Conservation (phyloP, 805 yeast species). For the Saccharomycopsis schoenii region DNA sequence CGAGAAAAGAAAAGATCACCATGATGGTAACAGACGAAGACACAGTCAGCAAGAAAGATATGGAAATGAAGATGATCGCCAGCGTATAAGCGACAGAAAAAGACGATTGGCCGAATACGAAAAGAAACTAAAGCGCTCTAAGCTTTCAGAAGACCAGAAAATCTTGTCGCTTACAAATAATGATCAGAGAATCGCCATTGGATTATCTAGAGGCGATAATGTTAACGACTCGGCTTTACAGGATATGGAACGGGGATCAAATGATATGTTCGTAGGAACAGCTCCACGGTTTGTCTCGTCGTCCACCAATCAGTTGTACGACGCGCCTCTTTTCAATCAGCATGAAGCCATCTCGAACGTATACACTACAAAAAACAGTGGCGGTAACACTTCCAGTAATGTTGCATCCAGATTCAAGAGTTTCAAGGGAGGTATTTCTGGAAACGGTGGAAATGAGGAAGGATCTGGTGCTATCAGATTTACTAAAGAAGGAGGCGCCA, state of each 20-base stretch:
- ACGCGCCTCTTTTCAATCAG: conserved; percentile 45
- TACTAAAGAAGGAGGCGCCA: conserved; percentile 1
- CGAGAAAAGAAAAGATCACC: conserved; percentile 12
- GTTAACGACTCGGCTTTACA: neutral
- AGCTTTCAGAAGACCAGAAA: neutral
- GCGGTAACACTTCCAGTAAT: neutral
- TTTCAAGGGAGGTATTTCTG: conserved; percentile 8
- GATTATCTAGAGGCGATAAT: conserved; percentile 29
- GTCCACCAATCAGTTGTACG: conserved; percentile 36
- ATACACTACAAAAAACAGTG: conserved; percentile 31
- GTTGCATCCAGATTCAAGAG: conserved; percentile 2
- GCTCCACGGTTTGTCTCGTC: conserved; percentile 29
- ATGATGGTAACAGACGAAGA: neutral
- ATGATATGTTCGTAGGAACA: neutral
- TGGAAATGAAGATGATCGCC: conserved; percentile 16
- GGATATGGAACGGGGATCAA: neutral
- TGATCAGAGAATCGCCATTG: conserved; percentile 46
- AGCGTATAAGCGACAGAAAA: conserved; percentile 31
- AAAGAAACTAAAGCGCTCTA: conserved; percentile 29
- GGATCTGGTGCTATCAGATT: conserved; percentile 10
- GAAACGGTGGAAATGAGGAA: neutral
- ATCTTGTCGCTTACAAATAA: conserved; percentile 24
- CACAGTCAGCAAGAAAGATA: neutral
- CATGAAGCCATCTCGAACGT: conserved; percentile 42
- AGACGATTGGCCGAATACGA: conserved; percentile 40